These are phyloP conservation scores for Pseudozyma sp. DNA, from an alignment of 1,284 basidiomycete genomes.

Conservation along the genomic window DNA sequence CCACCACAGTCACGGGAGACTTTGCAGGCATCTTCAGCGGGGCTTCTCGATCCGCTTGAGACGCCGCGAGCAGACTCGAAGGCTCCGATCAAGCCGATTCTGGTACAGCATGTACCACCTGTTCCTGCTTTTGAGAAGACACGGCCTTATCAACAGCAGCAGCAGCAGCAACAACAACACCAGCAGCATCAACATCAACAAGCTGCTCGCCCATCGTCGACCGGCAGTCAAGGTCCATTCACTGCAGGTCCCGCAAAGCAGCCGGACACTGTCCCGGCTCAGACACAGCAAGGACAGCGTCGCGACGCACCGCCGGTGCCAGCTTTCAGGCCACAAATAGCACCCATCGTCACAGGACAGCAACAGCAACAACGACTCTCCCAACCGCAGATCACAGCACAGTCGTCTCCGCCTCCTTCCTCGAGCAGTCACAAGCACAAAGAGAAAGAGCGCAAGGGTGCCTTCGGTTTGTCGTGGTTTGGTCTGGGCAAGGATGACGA, in stretches of 20 bases:
- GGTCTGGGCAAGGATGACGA: conserved; percentile 65
- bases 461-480: conserved; percentile 66
- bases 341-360: conserved; percentile 21
- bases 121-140: conserved; percentile 57
- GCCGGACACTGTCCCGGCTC: background rate
- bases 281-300: conserved; percentile 11
- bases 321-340: conserved; percentile 10
- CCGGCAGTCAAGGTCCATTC: conserved; percentile 14
- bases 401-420: conserved; percentile 13
- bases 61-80: conserved; percentile 16
- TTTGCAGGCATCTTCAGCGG: background rate
- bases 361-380: conserved; percentile 4
- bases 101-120: conserved; percentile 52
- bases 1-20: background rate
- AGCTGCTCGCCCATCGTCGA: conserved; percentile 17
- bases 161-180: conserved; percentile 17
- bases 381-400: conserved; percentile 15
- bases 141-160: conserved; percentile 21
- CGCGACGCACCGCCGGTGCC: conserved; percentile 13
- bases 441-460: conserved; percentile 61
- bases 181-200: conserved; percentile 17
- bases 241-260: background rate
- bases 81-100: conserved; percentile 48
- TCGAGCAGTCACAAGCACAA: conserved; percentile 31
- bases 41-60: conserved; percentile 13